Evolutionary conservation across 1,139 yeast species (phyloP).

Genomic region (Sugiyamaella paludigena): DNA sequence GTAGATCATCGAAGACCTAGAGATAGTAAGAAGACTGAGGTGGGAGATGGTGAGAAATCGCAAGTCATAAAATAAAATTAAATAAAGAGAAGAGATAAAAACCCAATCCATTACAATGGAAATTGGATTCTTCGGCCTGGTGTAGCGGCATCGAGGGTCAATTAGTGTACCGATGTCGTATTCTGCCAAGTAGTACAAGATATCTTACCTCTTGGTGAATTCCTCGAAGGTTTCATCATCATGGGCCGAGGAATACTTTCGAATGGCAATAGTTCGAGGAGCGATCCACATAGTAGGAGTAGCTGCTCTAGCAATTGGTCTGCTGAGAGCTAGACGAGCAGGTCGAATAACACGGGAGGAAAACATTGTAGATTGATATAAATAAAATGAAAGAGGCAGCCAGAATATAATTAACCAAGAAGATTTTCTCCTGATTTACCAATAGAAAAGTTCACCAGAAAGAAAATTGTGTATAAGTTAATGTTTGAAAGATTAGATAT

Average conservation of each 20-base stretch:
- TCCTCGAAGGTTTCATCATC: constrained; percentile 93
- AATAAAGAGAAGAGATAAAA: too few species aligned
- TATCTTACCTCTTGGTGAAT: constrained; percentile 59
- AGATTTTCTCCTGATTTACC: background rate
- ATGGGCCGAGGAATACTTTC: constrained; percentile 72
- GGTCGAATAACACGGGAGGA: constrained; percentile 10
- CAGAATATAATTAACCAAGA: background rate
- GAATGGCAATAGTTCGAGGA: constrained; percentile 41
- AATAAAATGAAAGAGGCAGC: too few species aligned
- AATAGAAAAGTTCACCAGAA: background rate
- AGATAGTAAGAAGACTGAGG: too few species aligned
- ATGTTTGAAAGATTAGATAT: constrained; percentile 2
- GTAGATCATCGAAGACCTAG: too few species aligned
- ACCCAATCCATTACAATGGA: too few species aligned
- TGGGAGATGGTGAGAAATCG: too few species aligned
- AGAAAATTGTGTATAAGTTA: background rate
- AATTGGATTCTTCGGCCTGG: background rate
- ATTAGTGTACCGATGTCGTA: constrained; percentile 2
- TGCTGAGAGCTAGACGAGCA: constrained; percentile 12
- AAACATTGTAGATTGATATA: constrained; percentile 6
- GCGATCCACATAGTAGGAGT: constrained; percentile 17
- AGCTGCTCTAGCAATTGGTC: constrained; percentile 23
- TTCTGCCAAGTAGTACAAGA: background rate
- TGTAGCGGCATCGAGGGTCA: background rate
- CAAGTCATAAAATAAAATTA: too few species aligned